phyloP scores from a whole-genome alignment of 2,329 filamentous ascomycete genomes.

The Fusarium incarnatum region DNA sequence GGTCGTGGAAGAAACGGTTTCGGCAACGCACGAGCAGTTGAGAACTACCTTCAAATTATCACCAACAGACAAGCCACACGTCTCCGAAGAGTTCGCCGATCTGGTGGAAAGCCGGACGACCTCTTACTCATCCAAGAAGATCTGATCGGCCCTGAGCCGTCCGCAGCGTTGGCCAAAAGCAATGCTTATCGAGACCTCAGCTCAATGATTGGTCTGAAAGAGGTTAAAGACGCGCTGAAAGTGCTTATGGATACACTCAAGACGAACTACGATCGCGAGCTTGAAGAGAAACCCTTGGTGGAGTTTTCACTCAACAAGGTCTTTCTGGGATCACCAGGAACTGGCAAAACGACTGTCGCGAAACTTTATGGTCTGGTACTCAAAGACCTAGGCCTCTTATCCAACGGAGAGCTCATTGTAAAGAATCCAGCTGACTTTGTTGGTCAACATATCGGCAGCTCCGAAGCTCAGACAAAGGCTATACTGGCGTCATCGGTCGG shows the following conservation, averaged over 20 bases:
- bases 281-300: slow-evolving; percentile 69
- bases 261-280: slow-evolving; percentile 74
- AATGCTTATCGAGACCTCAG: slow-evolving; percentile 69
- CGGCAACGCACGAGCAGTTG: slow-evolving; percentile 76
- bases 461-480: slow-evolving; percentile 77
- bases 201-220: slow-evolving; percentile 66
- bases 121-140: slow-evolving; percentile 73
- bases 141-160: slow-evolving; percentile 76
- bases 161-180: slow-evolving; percentile 61
- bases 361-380: slow-evolving; percentile 78
- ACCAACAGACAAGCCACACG: slow-evolving; percentile 68
- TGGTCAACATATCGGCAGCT: slow-evolving; percentile 70
- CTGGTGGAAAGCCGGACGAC: slow-evolving; percentile 62
- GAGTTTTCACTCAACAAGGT: slow-evolving; percentile 74
- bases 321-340: slow-evolving; percentile 78
- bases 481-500: slow-evolving; percentile 75
- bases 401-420: slow-evolving; percentile 75
- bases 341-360: slow-evolving; percentile 80
- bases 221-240: slow-evolving; percentile 72
- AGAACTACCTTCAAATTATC: slow-evolving; percentile 70
- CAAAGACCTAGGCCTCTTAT: slow-evolving; percentile 73
- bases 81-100: slow-evolving; percentile 60
- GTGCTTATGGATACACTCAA: slow-evolving; percentile 70
- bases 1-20: slow-evolving; percentile 75
- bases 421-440: slow-evolving; percentile 83